A percentile compares a stretch with the other conserved stretches of the same genome.
Evolutionary conservation across 2,329 filamentous ascomycete genomes (phyloP).

Genomic region (Penicillium sumatraense): DNA sequence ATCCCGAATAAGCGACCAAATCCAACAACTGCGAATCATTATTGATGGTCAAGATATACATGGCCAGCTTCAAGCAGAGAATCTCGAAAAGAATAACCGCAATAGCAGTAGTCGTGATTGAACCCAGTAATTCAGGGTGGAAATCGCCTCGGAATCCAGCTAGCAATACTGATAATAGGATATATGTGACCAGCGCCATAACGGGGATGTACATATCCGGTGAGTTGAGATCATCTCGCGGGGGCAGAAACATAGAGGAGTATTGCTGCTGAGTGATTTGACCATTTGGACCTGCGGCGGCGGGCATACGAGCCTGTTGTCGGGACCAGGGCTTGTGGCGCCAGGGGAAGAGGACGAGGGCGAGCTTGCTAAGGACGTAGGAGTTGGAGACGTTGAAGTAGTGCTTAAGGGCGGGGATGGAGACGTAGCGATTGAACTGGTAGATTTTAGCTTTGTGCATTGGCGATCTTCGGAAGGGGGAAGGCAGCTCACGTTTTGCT

Average conservation of each 20-base stretch:
- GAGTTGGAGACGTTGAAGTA: conserved; percentile 99
- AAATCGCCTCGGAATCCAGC: conserved; percentile 90
- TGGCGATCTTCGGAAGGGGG: too few species aligned
- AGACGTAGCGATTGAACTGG: conserved; percentile 81
- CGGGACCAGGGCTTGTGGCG: conserved; percentile 96
- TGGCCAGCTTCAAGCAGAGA: conserved; percentile 85
- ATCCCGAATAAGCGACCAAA: conserved; percentile 92
- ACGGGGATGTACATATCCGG: conserved; percentile 99
- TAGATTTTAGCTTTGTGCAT: background rate
- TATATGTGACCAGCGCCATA: conserved; percentile 98
- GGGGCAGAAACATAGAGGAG: conserved; percentile 73
- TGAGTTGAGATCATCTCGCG: conserved; percentile 93
- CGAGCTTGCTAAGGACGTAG: conserved; percentile 92
- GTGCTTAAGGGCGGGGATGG: conserved; percentile 90
- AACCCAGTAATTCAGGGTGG: conserved; percentile 89
- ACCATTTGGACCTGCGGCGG: conserved; percentile 56
- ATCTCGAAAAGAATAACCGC: conserved; percentile 87
- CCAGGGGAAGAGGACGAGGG: conserved; percentile 95
- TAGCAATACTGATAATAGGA: conserved; percentile 87
- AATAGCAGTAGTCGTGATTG: conserved; percentile 82
- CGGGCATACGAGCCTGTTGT: conserved; percentile 68
- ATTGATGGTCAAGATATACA: conserved; percentile 90
- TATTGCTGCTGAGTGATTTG: conserved; percentile 64
- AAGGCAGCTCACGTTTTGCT: conserved; percentile 74
- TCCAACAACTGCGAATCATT: conserved; percentile 94